Conservation (phyloP, 257 asterid species). For the Datura wrightii region DNA sequence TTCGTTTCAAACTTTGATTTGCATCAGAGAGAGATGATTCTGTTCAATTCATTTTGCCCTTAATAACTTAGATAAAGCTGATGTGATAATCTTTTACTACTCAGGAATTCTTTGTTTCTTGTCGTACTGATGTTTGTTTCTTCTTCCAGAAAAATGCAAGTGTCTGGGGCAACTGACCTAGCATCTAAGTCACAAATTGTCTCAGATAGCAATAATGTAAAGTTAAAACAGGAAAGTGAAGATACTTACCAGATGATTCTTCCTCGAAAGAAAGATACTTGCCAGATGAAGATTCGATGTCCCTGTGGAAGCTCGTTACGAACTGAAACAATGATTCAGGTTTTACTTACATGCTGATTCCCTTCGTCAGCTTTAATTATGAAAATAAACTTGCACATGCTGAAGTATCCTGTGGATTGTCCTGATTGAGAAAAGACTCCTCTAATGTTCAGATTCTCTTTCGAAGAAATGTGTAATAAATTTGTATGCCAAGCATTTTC, state of each 20-base stretch:
- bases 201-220: constrained; percentile 61
- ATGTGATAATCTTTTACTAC: background rate
- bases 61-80: constrained; percentile 1
- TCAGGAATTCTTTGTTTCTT: background rate
- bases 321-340: constrained; percentile 85
- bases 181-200: constrained; percentile 60
- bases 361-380: constrained; percentile 19
- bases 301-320: constrained; percentile 73
- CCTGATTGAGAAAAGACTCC: constrained; percentile 16
- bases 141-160: constrained; percentile 83
- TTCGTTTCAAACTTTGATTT: background rate
- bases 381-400: constrained; percentile 5
- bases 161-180: constrained; percentile 37
- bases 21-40: constrained; percentile 8
- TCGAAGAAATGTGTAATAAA: background rate
- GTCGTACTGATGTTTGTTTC: constrained; percentile 9
- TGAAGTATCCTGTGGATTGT: background rate
- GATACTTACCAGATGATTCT: constrained; percentile 55
- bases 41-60: constrained; percentile 5
- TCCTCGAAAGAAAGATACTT: no score
- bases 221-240: constrained; percentile 67
- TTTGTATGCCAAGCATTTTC: constrained; percentile 24
- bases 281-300: constrained; percentile 74
- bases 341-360: constrained; percentile 31
- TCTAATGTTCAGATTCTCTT: background rate